Evolutionary conservation across 805 yeast species (phyloP), one percentile per base, ranked within the genome.

Genomic region (Sugiyamaella marilandica): DNA sequence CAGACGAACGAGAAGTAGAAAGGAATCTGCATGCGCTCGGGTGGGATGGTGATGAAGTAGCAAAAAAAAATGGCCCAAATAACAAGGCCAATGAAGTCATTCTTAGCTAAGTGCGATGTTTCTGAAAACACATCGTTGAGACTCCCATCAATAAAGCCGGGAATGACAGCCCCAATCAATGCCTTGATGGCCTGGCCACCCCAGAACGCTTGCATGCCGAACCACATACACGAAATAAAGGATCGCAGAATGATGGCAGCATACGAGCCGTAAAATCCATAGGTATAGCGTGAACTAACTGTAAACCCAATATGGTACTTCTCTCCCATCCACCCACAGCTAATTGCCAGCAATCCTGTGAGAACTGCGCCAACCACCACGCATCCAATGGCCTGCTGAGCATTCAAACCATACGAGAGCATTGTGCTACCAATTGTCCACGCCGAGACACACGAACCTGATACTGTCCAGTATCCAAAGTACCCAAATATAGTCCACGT

Each of bases 231-330:
- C n/a, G 76, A 72, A 41, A 78, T 63, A 31, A 74, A 67, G 36
- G 72, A 69, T 60, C 82, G 66, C 53, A 74, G 71, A 10, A 70
- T 50, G 31, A 79, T 65, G n/a, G 74, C 77, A 24, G 76, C 52
- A 37, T 62, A 67, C 3, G 77, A 70, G 2, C 81, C 80, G 53
- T 68, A 62, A 34, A 75, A 65, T 10, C 83, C 82, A 64, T 74
- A 78, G 0, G 74, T 64, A 45, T 71, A 69, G 48, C 82, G 63
- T 19, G 71, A 67, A 49, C 68, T 69, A 10, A 78, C 68, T 2
- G 81, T 73, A 56, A 69, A 78, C 0, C 81, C 80, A 37, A 78
- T 68, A 59, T 76, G 81, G 63, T 73, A 78, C 21, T 70, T 69
- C 5, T 14, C 21, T 19, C 37, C 37, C 37, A 34, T 34, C 37